Conservation (phyloP, 2,329 filamentous ascomycete species). For the Colletotrichum tanaceti region DNA sequence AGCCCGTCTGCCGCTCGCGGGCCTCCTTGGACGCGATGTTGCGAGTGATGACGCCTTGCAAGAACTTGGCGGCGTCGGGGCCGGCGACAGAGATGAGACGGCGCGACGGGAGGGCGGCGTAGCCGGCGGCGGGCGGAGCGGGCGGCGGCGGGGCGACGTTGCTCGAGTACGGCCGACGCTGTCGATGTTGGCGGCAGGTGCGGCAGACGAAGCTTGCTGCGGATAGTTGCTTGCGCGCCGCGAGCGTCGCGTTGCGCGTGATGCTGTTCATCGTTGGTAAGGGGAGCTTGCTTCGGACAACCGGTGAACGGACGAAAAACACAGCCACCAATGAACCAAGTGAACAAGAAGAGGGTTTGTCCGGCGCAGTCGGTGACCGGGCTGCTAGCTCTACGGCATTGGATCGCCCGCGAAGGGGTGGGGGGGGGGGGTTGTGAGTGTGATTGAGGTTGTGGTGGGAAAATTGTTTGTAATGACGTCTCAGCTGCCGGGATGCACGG, state of each 20-base stretch:
- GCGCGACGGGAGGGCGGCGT: slow-evolving; percentile 75
- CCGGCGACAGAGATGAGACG: slow-evolving; percentile 84
- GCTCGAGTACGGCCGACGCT: slow-evolving; percentile 47
- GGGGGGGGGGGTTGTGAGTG: not conserved
- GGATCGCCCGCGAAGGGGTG: slow-evolving; percentile 4
- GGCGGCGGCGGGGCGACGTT: slow-evolving; percentile 51
- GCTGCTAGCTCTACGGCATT: slow-evolving; percentile 10
- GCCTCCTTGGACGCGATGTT: slow-evolving; percentile 62
- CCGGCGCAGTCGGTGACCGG: slow-evolving; percentile 12
- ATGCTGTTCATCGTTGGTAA: slow-evolving; percentile 22
- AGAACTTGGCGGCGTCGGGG: slow-evolving; percentile 81
- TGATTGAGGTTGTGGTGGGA: not conserved
- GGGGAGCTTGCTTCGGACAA: not conserved
- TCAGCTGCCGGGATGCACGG: slow-evolving; percentile 22
- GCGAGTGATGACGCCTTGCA: slow-evolving; percentile 88
- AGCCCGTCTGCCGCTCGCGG: slow-evolving; percentile 59
- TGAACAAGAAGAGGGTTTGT: not conserved
- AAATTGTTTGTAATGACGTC: slow-evolving; percentile 39
- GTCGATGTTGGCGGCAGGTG: slow-evolving; percentile 47
- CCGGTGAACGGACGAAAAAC: no score
- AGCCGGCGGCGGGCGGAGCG: slow-evolving; percentile 58
- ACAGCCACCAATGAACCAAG: not conserved
- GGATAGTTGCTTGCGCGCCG: slow-evolving; percentile 28
- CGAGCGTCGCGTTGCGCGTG: slow-evolving; percentile 21
- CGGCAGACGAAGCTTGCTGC: slow-evolving; percentile 45